phyloP scores from a whole-genome alignment of 2,329 filamentous ascomycete species.

The Hawksworthiomyces lignivorus region DNA sequence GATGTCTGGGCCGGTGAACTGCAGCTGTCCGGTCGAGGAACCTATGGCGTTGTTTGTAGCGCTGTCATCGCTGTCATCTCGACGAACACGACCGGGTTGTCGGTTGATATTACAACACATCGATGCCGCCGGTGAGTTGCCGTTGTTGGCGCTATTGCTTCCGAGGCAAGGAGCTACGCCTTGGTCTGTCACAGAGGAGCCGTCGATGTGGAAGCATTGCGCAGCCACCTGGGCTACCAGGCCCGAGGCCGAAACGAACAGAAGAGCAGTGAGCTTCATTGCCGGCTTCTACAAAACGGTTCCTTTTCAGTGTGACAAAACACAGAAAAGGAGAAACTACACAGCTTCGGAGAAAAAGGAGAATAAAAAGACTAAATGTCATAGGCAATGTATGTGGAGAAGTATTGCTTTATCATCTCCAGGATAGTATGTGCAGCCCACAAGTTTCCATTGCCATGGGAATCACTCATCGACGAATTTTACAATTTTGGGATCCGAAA shows the following conservation, averaged over 20 bases:
- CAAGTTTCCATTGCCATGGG: no score
- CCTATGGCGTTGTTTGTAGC: background rate
- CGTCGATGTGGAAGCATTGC: constrained; percentile 9
- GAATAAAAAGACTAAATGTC: no score
- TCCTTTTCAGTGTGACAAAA: no score
- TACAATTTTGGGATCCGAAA: no score
- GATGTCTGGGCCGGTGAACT: constrained; percentile 2
- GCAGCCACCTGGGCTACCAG: background rate
- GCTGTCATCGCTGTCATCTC: background rate
- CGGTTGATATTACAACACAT: constrained; percentile 8
- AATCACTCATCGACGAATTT: no score
- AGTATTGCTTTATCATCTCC: no score
- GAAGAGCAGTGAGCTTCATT: no score
- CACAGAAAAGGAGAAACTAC: no score
- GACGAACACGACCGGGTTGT: background rate
- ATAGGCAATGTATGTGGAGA: no score
- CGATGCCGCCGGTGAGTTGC: background rate
- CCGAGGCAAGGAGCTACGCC: constrained; percentile 3
- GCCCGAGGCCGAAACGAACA: background rate
- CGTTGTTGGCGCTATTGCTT: background rate
- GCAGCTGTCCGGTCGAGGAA: background rate
- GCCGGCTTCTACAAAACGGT: no score
- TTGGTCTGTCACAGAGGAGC: constrained; percentile 6
- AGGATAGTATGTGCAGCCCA: no score
- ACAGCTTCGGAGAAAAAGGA: no score